Evolutionary conservation across 1,139 yeast genomes (phyloP).

Genomic region (Geotrichum histeridarum): DNA sequence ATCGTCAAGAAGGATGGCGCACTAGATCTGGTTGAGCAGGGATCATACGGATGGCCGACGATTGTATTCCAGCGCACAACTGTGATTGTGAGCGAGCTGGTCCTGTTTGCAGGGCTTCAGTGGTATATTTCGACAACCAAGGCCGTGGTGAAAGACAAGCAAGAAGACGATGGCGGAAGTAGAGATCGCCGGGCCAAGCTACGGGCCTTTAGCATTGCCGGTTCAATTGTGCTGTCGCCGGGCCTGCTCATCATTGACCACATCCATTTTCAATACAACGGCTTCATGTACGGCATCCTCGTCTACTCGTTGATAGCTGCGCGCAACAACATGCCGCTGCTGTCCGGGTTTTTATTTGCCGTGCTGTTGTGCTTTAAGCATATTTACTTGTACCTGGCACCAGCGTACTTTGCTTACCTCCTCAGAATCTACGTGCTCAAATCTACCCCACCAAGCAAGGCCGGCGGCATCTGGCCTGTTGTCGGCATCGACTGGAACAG

Average conservation of each 20-base stretch:
- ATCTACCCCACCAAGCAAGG: constrained; percentile 19
- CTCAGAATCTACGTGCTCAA: constrained; percentile 62
- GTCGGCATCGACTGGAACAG: constrained; percentile 44
- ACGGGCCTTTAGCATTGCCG: constrained; percentile 69
- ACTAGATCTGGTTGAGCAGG: constrained; percentile 60
- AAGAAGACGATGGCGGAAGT: constrained; percentile 17
- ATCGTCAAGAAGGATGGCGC: constrained; percentile 68
- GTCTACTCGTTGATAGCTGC: constrained; percentile 71
- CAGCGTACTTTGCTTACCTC: constrained; percentile 81
- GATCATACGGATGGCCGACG: constrained; percentile 71
- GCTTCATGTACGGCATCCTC: constrained; percentile 82
- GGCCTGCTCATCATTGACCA: constrained; percentile 85
- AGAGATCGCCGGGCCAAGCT: constrained; percentile 23
- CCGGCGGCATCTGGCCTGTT: constrained; percentile 26
- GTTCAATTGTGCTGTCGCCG: constrained; percentile 81
- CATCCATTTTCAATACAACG: constrained; percentile 92
- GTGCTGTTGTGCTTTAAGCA: constrained; percentile 86
- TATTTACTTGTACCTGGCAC: constrained; percentile 87
- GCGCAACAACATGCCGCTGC: constrained; percentile 50
- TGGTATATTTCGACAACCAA: constrained; percentile 57
- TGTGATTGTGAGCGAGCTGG: constrained; percentile 71
- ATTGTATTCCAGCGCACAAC: constrained; percentile 74
- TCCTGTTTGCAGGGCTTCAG: constrained; percentile 65
- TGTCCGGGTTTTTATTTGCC: constrained; percentile 71
- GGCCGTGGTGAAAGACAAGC: constrained; percentile 34